Evolutionary conservation across 257 asterid genomes (phyloP).

Genomic region (Nicotiana paniculata): DNA sequence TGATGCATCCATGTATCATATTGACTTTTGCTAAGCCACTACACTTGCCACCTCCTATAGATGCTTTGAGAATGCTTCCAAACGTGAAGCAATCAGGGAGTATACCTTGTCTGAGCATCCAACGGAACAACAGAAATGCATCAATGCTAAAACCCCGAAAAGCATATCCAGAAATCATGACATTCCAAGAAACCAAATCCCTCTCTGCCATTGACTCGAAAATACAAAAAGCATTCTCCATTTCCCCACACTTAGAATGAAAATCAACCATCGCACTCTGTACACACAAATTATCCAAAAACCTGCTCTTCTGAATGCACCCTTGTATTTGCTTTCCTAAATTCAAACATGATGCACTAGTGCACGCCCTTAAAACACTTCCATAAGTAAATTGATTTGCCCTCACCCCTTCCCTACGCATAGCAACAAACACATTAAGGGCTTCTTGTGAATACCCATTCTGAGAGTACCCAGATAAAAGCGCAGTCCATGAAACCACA

Average conservation of each 20-base stretch:
- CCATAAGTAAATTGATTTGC: conserved; percentile 58
- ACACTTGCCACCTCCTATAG: conserved; percentile 13
- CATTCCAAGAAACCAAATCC: conserved; percentile 60
- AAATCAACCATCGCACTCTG: conserved; percentile 56
- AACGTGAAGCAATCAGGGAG: conserved; percentile 50
- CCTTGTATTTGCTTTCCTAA: conserved; percentile 50
- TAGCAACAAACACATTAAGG: conserved; percentile 29
- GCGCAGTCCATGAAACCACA: conserved; percentile 54
- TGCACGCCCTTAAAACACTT: conserved; percentile 46
- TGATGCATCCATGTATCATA: conserved; percentile 31
- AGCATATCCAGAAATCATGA: conserved; percentile 50
- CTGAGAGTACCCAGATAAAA: conserved; percentile 43
- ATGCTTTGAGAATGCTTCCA: conserved; percentile 45
- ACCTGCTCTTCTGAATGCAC: conserved; percentile 37
- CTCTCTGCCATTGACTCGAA: conserved; percentile 36
- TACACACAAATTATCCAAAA: conserved; percentile 37
- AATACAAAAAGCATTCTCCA: conserved; percentile 41
- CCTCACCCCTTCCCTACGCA: conserved; percentile 38
- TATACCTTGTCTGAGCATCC: conserved; percentile 46
- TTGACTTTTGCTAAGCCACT: conserved; percentile 22
- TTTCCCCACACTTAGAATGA: conserved; percentile 48
- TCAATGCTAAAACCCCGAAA: conserved; percentile 24
- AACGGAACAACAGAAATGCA: conserved; percentile 27
- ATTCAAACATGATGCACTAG: conserved; percentile 25
- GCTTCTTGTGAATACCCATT: conserved; percentile 30